These are phyloP conservation scores for Paramecium pentaurelia DNA, from an alignment of 73 alveolate species.

Conservation along the genomic window DNA sequence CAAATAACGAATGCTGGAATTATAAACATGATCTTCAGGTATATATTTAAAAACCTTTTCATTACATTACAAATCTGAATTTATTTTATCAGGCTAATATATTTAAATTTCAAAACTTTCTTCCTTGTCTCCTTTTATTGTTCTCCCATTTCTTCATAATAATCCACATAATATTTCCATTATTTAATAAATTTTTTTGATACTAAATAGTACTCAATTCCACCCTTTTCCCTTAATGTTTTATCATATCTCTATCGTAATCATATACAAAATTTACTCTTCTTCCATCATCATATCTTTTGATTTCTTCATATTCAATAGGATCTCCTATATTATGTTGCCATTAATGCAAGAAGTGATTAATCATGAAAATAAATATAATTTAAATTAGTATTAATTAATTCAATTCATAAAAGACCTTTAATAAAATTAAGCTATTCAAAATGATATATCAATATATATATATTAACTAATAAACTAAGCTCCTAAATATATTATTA, in stretches of 20 bases:
- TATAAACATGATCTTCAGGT: slow-evolving; percentile 36
- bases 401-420: neutral
- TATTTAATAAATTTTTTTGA: slow-evolving; percentile 24
- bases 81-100: slow-evolving; percentile 6
- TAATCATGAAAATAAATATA: neutral
- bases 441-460: too few relatives aligned
- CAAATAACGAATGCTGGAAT: neutral
- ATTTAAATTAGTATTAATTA: neutral
- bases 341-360: neutral
- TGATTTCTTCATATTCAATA: neutral
- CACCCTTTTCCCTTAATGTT: slow-evolving; percentile 4
- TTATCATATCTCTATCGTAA: neutral
- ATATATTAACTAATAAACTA: too few relatives aligned
- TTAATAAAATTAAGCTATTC: neutral
- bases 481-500: too few relatives aligned
- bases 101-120: neutral
- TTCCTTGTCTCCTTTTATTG: neutral
- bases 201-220: neutral
- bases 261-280: neutral
- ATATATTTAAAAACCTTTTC: neutral
- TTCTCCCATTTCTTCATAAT: slow-evolving; percentile 13
- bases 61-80: neutral
- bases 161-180: slow-evolving; percentile 25
- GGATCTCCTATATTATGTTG: neutral
- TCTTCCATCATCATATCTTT: neutral